Conservation (phyloP, 768 basidiomycete species). For the Calocybe cyanea region DNA sequence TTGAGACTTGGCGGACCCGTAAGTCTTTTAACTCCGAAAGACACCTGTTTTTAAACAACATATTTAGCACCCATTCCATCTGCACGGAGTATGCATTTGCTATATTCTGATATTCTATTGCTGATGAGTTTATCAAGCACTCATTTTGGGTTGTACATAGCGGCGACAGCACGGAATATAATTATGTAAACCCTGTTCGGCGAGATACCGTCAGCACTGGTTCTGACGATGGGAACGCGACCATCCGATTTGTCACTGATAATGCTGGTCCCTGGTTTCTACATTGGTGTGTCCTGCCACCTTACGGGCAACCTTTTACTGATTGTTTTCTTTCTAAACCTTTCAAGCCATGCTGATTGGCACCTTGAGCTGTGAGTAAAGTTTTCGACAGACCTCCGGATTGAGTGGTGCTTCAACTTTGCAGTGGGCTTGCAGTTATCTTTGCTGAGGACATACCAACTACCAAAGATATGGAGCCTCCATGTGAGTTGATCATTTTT, state of each 20-base stretch:
- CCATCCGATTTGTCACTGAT: constrained; percentile 58
- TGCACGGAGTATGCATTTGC: constrained; percentile 38
- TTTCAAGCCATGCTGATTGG: constrained; percentile 29
- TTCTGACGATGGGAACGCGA: too few relatives aligned
- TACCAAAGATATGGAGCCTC: constrained; percentile 16
- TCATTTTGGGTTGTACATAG: too few relatives aligned
- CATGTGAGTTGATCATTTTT: constrained; percentile 15
- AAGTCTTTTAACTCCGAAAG: too few relatives aligned
- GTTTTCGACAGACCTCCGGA: too few relatives aligned
- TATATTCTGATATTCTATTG: constrained; percentile 26
- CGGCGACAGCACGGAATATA: too few relatives aligned
- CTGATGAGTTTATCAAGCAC: too few relatives aligned
- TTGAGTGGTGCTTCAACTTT: background rate
- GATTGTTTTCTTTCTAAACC: background rate
- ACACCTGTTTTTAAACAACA: background rate
- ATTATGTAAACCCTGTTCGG: constrained; percentile 33
- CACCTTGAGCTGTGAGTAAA: constrained; percentile 34
- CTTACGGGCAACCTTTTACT: constrained; percentile 2
- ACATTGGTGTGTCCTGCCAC: constrained; percentile 36
- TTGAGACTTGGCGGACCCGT: too few relatives aligned
- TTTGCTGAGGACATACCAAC: constrained; percentile 12
- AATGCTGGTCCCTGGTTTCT: constrained; percentile 41
- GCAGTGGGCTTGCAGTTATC: constrained; percentile 5
- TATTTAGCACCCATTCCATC: constrained; percentile 37
- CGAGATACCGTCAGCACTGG: constrained; percentile 30